Percentiles rank a stretch among this genome's conserved stretches.
These are phyloP conservation scores for Cryphonectria nitschkei DNA, from an alignment of 2,329 filamentous ascomycete species.

Conservation along the genomic window DNA sequence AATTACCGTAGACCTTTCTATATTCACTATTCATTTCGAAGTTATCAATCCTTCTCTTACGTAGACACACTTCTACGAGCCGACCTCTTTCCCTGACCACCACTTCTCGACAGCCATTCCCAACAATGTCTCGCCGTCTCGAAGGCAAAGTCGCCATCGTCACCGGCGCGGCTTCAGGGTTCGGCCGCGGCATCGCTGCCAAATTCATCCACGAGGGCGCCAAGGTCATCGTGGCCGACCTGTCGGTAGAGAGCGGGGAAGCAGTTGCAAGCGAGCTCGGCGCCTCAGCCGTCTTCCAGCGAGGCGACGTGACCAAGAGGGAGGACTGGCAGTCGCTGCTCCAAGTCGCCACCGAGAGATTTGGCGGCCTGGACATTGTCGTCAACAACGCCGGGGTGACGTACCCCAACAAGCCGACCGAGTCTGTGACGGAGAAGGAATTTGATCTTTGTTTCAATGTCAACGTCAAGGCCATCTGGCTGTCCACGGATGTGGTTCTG, in stretches of 20 bases:
- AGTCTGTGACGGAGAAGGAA: conserved; percentile 66
- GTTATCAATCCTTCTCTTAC: background rate
- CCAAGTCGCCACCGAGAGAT: conserved; percentile 47
- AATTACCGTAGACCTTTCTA: background rate
- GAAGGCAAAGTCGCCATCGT: conserved; percentile 60
- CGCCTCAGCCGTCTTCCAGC: conserved; percentile 42
- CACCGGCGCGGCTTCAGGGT: conserved; percentile 58
- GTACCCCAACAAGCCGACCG: conserved; percentile 65
- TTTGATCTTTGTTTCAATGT: conserved; percentile 70
- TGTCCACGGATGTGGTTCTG: conserved; percentile 62
- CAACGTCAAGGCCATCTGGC: conserved; percentile 70
- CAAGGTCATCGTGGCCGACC: conserved; percentile 46
- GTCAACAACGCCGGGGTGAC: conserved; percentile 65
- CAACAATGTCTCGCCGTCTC: conserved; percentile 40
- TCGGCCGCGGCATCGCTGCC: conserved; percentile 59
- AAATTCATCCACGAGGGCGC: conserved; percentile 33
- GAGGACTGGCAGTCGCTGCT: conserved; percentile 58
- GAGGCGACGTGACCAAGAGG: conserved; percentile 54
- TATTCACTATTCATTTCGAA: background rate
- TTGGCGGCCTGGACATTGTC: conserved; percentile 58
- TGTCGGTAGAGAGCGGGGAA: conserved; percentile 50
- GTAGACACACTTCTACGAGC: background rate
- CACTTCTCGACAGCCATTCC: background rate
- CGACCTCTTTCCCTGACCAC: background rate
- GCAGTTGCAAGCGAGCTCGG: conserved; percentile 48